These are phyloP conservation scores for Solanum lignicaule DNA, from an alignment of 257 asterid species.

Conservation along the genomic window DNA sequence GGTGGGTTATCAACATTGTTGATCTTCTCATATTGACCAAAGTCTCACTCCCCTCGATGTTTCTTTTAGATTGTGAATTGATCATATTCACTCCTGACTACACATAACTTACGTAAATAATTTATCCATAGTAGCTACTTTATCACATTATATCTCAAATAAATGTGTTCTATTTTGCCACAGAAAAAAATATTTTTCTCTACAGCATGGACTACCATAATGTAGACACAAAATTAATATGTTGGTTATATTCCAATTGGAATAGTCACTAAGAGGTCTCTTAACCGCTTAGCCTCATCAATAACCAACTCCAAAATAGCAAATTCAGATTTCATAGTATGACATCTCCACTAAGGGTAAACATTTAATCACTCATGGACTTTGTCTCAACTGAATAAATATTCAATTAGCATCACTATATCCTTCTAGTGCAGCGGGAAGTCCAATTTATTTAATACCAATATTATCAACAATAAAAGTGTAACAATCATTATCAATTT, in stretches of 20 bases:
- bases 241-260: too few relatives aligned
- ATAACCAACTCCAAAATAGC: background rate
- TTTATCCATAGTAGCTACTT: background rate
- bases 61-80: too few relatives aligned
- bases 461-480: background rate
- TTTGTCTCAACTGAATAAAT: background rate
- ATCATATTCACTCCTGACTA: too few relatives aligned
- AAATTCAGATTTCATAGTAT: background rate
- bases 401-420: background rate
- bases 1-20: too few relatives aligned
- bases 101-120: too few relatives aligned
- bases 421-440: background rate
- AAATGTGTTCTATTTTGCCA: too few relatives aligned
- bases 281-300: background rate
- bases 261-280: background rate
- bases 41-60: too few relatives aligned
- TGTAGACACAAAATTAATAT: too few relatives aligned
- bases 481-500: too few relatives aligned
- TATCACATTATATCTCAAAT: background rate
- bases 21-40: too few relatives aligned
- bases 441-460: background rate
- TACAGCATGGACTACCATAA: background rate
- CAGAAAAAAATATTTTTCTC: background rate
- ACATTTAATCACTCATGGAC: background rate
- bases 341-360: background rate